Conservation (phyloP, 164 flowering plant species). For the Vitis riparia region DNA sequence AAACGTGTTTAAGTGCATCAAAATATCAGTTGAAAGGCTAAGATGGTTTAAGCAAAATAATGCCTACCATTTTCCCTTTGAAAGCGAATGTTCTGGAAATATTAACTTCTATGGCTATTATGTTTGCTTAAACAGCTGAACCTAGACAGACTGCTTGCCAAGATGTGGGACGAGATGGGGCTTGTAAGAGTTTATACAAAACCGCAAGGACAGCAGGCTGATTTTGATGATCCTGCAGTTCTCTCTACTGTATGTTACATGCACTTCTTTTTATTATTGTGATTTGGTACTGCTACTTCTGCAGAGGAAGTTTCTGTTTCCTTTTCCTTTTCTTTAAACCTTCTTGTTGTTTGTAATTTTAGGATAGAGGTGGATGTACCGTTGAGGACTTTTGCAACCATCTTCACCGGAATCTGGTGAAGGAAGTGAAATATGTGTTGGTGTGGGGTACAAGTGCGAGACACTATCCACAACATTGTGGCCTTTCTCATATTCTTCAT, state of each 20-base stretch:
- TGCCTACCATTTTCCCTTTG: neutral
- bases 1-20: neutral
- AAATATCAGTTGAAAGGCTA: neutral
- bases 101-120: neutral
- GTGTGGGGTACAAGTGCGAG: conserved; percentile 98
- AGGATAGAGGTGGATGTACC: conserved; percentile 97
- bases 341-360: conserved; percentile 12
- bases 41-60: neutral
- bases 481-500: conserved; percentile 75
- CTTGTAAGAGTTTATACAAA: conserved; percentile 94
- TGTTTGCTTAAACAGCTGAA: conserved; percentile 64
- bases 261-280: neutral
- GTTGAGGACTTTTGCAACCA: conserved; percentile 97
- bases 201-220: conserved; percentile 99
- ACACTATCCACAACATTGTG: conserved; percentile 98
- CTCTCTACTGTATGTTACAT: conserved; percentile 76
- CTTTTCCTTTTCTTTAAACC: neutral
- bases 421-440: conserved; percentile 89
- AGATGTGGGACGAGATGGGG: conserved; percentile 98
- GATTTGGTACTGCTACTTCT: neutral
- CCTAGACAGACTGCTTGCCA: conserved; percentile 88
- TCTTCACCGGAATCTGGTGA: conserved; percentile 85
- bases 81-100: neutral
- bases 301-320: neutral
- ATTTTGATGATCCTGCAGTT: conserved; percentile 90